Conservation (phyloP, 768 basidiomycete species). For the Russula emetica region DNA sequence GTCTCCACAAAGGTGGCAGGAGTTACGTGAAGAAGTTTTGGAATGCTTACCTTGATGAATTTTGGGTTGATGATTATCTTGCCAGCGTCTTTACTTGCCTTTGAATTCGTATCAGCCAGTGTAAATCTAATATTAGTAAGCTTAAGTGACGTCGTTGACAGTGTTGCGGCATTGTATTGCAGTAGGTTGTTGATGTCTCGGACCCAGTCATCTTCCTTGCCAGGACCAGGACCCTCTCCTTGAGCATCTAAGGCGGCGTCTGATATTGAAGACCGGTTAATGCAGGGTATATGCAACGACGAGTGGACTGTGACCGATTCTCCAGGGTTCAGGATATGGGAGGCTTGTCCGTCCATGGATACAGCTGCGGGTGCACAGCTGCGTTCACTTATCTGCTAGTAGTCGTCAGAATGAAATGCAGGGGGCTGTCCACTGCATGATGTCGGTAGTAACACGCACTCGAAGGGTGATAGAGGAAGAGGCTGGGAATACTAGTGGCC, state of each 20-base stretch:
- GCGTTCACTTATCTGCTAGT: slow-evolving; percentile 68
- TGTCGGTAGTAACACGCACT: slow-evolving; percentile 45
- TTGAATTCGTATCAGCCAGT: no score
- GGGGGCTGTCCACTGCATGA: background rate
- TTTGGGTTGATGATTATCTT: background rate
- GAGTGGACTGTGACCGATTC: slow-evolving; percentile 83
- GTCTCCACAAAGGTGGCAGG: background rate
- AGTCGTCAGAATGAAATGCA: background rate
- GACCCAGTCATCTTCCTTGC: slow-evolving; percentile 94
- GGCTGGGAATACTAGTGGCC: slow-evolving; percentile 85
- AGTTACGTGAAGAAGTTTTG: background rate
- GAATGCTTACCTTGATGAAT: background rate
- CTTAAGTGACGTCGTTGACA: no score
- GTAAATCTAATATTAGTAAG: no score
- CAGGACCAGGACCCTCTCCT: slow-evolving; percentile 65
- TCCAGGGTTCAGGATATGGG: slow-evolving; percentile 75
- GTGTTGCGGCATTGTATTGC: slow-evolving; percentile 92
- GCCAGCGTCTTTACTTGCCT: background rate
- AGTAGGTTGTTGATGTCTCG: slow-evolving; percentile 91
- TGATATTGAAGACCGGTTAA: slow-evolving; percentile 77
- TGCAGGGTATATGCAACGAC: slow-evolving; percentile 87
- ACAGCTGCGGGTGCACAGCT: slow-evolving; percentile 85
- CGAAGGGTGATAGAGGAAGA: slow-evolving; percentile 71
- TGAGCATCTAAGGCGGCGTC: slow-evolving; percentile 41
- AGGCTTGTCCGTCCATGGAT: slow-evolving; percentile 89